Conservation (phyloP, 805 yeast species). For the Pichia pseudocactophila region DNA sequence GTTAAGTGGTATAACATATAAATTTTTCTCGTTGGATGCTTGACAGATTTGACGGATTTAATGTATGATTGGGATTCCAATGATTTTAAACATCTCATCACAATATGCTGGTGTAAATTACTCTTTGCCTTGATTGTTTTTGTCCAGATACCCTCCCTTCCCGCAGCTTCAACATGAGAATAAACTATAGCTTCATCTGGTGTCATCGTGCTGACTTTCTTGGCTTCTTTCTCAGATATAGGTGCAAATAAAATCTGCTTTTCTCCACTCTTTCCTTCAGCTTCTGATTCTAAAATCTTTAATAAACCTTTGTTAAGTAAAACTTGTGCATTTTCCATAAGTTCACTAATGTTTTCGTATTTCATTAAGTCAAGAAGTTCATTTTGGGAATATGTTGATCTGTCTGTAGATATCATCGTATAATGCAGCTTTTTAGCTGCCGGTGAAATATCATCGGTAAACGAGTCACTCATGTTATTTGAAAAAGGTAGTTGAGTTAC, state of each 20-base stretch:
- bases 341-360: conserved; percentile 31
- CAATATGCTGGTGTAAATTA: conserved; percentile 87
- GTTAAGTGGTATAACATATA: conserved; percentile 91
- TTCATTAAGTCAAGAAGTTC: conserved; percentile 51
- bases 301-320: conserved; percentile 44
- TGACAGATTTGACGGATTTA: conserved; percentile 84
- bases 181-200: conserved; percentile 88
- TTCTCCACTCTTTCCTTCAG: conserved; percentile 15
- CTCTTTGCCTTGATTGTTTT: conserved; percentile 83
- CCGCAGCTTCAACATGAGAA: conserved; percentile 84
- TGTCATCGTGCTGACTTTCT: conserved; percentile 64
- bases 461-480: conserved; percentile 8
- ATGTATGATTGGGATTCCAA: conserved; percentile 76
- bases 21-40: conserved; percentile 85
- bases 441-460: conserved; percentile 10
- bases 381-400: conserved; percentile 52
- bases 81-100: conserved; percentile 68
- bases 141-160: conserved; percentile 95
- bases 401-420: conserved; percentile 47
- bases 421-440: conserved; percentile 50
- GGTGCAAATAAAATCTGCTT: conserved; percentile 63
- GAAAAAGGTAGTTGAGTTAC: too few relatives aligned
- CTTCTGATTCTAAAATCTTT: conserved; percentile 57
- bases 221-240: conserved; percentile 64
- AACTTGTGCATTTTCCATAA: conserved; percentile 38